Evolutionary conservation across 2,329 filamentous ascomycete species (phyloP).

Genomic region (Reticulascus tulasneorum): DNA sequence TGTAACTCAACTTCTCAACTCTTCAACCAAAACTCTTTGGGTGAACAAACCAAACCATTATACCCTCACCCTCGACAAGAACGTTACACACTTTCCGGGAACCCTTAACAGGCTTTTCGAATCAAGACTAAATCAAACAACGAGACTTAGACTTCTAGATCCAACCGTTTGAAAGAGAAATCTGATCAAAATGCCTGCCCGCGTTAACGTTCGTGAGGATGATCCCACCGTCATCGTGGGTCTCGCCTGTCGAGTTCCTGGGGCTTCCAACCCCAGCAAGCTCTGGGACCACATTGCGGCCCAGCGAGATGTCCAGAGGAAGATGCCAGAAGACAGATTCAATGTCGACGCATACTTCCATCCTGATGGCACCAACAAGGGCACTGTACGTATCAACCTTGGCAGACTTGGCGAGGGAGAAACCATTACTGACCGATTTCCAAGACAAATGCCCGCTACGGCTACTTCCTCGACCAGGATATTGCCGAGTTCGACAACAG

Average conservation of each 20-base stretch:
- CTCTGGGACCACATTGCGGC: constrained; percentile 25
- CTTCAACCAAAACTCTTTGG: too few species aligned
- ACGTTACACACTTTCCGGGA: too few species aligned
- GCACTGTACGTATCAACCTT: constrained; percentile 5
- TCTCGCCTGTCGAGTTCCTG: constrained; percentile 24
- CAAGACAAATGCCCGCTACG: constrained; percentile 7
- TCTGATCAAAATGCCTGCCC: constrained; percentile 14
- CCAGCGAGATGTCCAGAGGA: constrained; percentile 12
- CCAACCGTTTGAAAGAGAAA: neutral
- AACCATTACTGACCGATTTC: neutral
- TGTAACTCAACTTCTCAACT: neutral
- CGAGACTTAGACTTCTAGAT: too few species aligned
- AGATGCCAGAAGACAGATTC: constrained; percentile 19
- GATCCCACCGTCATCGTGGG: constrained; percentile 29
- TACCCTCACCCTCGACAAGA: too few species aligned
- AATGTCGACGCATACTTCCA: constrained; percentile 23
- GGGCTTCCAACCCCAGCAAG: constrained; percentile 19
- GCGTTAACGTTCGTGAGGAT: constrained; percentile 4
- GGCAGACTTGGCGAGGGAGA: too few species aligned
- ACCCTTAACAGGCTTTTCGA: too few species aligned
- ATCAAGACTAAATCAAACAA: too few species aligned
- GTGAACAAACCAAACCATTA: too few species aligned
- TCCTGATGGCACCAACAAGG: constrained; percentile 18
- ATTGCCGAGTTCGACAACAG: constrained; percentile 12
- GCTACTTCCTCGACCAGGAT: constrained; percentile 22